Conservation (phyloP, 2,329 filamentous ascomycete genomes). For the Ustilaginoidea virens region DNA sequence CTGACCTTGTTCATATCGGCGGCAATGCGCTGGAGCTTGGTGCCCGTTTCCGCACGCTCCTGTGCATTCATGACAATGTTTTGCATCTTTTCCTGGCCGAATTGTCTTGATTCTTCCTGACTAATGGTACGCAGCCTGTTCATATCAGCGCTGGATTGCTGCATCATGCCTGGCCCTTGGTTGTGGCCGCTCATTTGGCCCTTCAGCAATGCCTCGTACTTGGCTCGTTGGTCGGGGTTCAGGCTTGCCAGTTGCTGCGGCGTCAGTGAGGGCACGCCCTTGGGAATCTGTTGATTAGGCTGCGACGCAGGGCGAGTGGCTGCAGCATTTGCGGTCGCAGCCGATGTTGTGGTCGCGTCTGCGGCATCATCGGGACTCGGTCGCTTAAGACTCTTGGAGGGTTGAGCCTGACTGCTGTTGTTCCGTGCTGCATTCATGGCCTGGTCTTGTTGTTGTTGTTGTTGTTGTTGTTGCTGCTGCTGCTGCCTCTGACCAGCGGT, state of each 20-base stretch:
- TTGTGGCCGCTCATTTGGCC: slow-evolving; percentile 13
- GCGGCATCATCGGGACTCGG: slow-evolving; percentile 28
- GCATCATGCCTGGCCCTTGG: slow-evolving; percentile 5
- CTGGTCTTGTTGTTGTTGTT: slow-evolving; percentile 10
- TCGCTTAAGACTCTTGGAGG: slow-evolving; percentile 33
- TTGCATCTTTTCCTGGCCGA: slow-evolving; percentile 22
- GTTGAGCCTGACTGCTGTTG: slow-evolving; percentile 10
- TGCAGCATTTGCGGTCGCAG: slow-evolving; percentile 6
- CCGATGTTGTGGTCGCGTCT: slow-evolving; percentile 13
- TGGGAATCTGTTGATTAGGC: slow-evolving; percentile 9
- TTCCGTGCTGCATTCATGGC: slow-evolving; percentile 9
- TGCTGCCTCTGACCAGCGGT: slow-evolving; percentile 13
- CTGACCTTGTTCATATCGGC: slow-evolving; percentile 28
- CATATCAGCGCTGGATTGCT: slow-evolving; percentile 10
- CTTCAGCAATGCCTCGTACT: slow-evolving; percentile 24
- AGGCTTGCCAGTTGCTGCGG: slow-evolving; percentile 23
- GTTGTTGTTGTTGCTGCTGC: slow-evolving; percentile 8
- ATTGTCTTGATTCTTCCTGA: slow-evolving; percentile 25
- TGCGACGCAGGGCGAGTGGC: slow-evolving; percentile 12
- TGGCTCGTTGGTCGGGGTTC: slow-evolving; percentile 27
- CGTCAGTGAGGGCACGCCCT: slow-evolving; percentile 11
- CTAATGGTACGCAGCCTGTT: slow-evolving; percentile 19
- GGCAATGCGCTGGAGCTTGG: slow-evolving; percentile 26
- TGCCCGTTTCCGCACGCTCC: slow-evolving; percentile 26
- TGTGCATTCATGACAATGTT: slow-evolving; percentile 32